Percentiles rank a stretch among this genome's conserved stretches.
Conservation (phyloP, 306 rosid species). For the Astragalus glycyphyllos region DNA sequence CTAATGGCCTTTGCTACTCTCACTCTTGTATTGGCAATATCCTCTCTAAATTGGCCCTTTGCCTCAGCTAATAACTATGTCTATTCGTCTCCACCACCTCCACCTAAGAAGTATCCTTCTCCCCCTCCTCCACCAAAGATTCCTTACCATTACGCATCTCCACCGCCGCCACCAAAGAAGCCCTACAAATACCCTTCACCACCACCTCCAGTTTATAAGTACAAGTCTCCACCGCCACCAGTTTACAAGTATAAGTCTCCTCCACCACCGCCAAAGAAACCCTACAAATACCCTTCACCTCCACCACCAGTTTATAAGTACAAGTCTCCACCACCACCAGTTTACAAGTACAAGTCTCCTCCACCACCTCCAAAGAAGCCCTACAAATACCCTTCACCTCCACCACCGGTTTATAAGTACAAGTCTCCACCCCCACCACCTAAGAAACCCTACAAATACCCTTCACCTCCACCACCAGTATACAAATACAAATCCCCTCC, state of each 20-base stretch:
- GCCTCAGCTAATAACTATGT: conserved; percentile 50
- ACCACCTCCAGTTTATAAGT: not conserved
- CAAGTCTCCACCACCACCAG: conserved; percentile 71
- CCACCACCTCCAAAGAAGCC: conserved; percentile 29
- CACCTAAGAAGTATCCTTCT: conserved; percentile 7
- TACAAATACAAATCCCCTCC: not conserved
- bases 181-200: conserved; percentile 10
- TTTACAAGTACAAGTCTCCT: not conserved
- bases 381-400: not conserved
- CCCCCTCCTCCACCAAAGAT: not conserved
- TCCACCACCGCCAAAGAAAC: conserved; percentile 8
- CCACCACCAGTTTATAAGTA: no score
- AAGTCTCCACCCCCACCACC: conserved; percentile 7
- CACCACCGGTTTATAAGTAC: conserved; percentile 7
- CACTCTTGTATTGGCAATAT: conserved; percentile 51
- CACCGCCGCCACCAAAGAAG: conserved; percentile 4
- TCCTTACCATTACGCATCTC: not conserved
- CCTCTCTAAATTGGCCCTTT: conserved; percentile 48
- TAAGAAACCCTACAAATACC: not conserved
- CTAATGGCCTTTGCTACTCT: conserved; percentile 50
- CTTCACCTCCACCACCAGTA: not conserved
- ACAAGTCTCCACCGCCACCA: conserved; percentile 69
- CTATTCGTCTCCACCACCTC: conserved; percentile 61
- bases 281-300: not conserved
- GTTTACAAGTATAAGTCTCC: conserved; percentile 5